Conservation (phyloP, 2,329 filamentous ascomycete species). For the Blastomyces percursus region DNA sequence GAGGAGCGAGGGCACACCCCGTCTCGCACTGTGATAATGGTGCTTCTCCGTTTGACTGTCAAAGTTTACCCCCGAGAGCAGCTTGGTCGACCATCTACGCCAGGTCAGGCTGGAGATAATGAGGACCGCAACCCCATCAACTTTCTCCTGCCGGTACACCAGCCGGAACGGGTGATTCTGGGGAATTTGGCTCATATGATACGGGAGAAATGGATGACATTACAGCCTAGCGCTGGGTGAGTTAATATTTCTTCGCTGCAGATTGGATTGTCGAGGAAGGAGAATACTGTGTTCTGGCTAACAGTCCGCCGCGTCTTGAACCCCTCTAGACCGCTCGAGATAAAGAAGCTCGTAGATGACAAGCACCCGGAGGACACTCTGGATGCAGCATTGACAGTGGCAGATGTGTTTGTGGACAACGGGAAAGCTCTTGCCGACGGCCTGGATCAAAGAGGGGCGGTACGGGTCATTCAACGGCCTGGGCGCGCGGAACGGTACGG, state of each 20-base stretch:
- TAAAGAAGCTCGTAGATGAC: slow-evolving; percentile 31
- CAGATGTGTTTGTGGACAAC: slow-evolving; percentile 30
- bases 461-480: slow-evolving; percentile 28
- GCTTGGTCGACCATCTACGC: background rate
- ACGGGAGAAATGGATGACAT: slow-evolving; percentile 24
- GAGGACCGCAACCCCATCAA: slow-evolving; percentile 16
- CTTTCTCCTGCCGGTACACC: slow-evolving; percentile 24
- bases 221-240: slow-evolving; percentile 26
- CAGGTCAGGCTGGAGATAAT: slow-evolving; percentile 12
- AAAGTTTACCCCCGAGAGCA: slow-evolving; percentile 25
- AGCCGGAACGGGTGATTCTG: slow-evolving; percentile 25
- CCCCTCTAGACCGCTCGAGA: slow-evolving; percentile 23
- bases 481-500: slow-evolving; percentile 20
- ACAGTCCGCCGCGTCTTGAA: background rate
- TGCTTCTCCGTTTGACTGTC: slow-evolving; percentile 28
- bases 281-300: background rate
- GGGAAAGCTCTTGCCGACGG: slow-evolving; percentile 27
- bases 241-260: slow-evolving; percentile 11
- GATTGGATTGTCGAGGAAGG: background rate
- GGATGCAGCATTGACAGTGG: slow-evolving; percentile 25
- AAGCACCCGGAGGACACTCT: slow-evolving; percentile 24
- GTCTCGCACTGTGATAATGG: slow-evolving; percentile 18
- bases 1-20: background rate
- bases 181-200: slow-evolving; percentile 24
- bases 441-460: slow-evolving; percentile 25